Evolutionary conservation across 257 asterid genomes (phyloP).

Genomic region (Solanum chmielewskii): DNA sequence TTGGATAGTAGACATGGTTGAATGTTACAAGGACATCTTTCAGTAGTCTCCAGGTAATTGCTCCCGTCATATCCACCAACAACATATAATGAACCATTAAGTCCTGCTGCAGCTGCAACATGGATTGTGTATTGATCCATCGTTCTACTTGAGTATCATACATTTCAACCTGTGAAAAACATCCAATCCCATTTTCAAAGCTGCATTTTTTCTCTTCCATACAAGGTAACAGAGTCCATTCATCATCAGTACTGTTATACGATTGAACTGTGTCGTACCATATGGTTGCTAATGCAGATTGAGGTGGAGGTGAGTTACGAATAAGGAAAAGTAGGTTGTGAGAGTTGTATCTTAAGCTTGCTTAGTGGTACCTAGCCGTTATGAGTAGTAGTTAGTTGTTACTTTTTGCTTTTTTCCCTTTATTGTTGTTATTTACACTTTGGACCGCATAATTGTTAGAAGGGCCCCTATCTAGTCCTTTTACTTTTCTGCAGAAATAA

Average conservation of each 20-base stretch:
- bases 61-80: constrained; percentile 70
- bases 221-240: constrained; percentile 53
- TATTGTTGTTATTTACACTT: not conserved
- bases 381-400: not conserved
- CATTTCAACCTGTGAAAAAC: constrained; percentile 74
- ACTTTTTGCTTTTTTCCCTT: not conserved
- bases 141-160: constrained; percentile 54
- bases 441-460: not conserved
- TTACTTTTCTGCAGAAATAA: not conserved
- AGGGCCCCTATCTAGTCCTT: not conserved
- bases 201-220: constrained; percentile 42
- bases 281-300: not conserved
- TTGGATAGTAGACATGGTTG: too few species aligned
- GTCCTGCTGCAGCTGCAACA: constrained; percentile 67
- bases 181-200: constrained; percentile 39
- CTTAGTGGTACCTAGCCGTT: not conserved
- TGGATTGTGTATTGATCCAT: constrained; percentile 71
- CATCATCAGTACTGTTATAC: constrained; percentile 37
- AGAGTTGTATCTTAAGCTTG: not conserved
- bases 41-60: constrained; percentile 37
- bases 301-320: not conserved
- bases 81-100: constrained; percentile 67
- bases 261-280: not conserved
- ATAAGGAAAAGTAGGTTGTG: too few species aligned
- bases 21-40: too few species aligned